phyloP scores from a whole-genome alignment of 2,329 filamentous ascomycete species.

The Triangularia setosa region DNA sequence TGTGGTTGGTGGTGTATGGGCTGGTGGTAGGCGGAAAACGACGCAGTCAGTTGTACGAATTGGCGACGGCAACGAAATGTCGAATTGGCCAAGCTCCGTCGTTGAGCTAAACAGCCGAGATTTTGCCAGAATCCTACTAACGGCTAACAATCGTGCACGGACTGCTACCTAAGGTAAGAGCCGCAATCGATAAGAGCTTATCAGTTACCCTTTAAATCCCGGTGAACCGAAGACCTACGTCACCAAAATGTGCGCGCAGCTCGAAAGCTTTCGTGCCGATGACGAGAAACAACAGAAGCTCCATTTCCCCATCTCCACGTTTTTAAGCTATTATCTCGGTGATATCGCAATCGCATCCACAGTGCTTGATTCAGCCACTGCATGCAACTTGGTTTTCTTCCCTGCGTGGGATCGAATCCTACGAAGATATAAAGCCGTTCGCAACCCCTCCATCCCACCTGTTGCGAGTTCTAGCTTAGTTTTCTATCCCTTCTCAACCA shows the following conservation, averaged over 20 bases:
- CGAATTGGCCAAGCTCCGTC: conserved; percentile 6
- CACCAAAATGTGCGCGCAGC: neutral
- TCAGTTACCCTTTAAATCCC: neutral
- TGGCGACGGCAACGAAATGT: conserved; percentile 17
- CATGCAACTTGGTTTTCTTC: neutral
- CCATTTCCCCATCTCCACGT: neutral
- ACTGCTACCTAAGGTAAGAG: neutral
- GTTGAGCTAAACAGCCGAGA: conserved; percentile 19
- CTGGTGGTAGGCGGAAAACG: conserved; percentile 29
- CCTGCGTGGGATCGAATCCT: neutral
- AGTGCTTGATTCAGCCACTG: neutral
- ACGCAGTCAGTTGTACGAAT: conserved; percentile 26
- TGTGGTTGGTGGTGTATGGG: conserved; percentile 19
- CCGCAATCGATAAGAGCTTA: neutral
- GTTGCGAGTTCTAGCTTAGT: neutral
- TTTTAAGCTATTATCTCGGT: neutral
- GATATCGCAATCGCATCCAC: neutral
- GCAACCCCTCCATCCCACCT: neutral
- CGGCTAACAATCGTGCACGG: neutral
- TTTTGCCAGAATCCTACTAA: conserved; percentile 20
- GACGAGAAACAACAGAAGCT: neutral
- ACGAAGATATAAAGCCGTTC: neutral
- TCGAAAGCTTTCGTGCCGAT: neutral
- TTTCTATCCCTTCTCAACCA: neutral
- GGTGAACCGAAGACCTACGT: neutral